Evolutionary conservation across 495 filamentous ascomycete genomes (phyloP), one percentile per base, ranked within the genome.

Genomic region (Trichoderma asperelloides): DNA sequence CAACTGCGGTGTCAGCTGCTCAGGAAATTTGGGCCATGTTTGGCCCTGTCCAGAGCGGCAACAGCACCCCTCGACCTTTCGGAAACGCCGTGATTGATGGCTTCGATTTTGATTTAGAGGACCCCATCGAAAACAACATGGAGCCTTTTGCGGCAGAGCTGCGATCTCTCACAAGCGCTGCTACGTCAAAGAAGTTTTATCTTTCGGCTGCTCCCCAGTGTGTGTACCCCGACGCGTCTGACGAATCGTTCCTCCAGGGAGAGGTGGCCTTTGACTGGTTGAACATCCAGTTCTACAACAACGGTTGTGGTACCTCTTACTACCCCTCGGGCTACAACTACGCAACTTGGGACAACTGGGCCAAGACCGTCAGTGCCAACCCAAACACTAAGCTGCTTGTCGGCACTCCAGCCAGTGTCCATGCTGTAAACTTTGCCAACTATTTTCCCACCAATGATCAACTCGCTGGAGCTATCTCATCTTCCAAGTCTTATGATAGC

Each of bases 31-130:
- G 89, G 88, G 74, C 84, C 47, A 84, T 89, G 45, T 92, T 92
- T 72, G 89, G 89, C 39, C 81, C 84, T 12, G 67, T 70, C 7
- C 66, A 69, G 40, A 68, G 73, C 65, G 73, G 69, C 27, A 75
- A 69, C 30, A 68, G 74, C 37, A 74, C 69, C 6, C 78, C 81
- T 62, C 84, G 88, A 43, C 89, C 89, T 5, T 90, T 92, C 68
- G 87, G 87, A 23, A 71, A 82, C 18, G 83, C 86, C 28, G 77
- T 82, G 37, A 72, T 92, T 51, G 89, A 92, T 70, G 89, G 89
- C 3, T 91, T 91, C 71, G 89, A 92, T 70, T 83, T 90, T 66
- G 87, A 89, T 73, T 83, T 88, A 47, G 87, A 90, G 70, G 47
- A 51, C n/a, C 47, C 75, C 69, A 70, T 78, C 57, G 73, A 69